A percentile compares a stretch with the other conserved stretches of the same genome.
These are phyloP conservation scores for Candida insectalens DNA, from an alignment of 805 yeast species.

Conservation along the genomic window DNA sequence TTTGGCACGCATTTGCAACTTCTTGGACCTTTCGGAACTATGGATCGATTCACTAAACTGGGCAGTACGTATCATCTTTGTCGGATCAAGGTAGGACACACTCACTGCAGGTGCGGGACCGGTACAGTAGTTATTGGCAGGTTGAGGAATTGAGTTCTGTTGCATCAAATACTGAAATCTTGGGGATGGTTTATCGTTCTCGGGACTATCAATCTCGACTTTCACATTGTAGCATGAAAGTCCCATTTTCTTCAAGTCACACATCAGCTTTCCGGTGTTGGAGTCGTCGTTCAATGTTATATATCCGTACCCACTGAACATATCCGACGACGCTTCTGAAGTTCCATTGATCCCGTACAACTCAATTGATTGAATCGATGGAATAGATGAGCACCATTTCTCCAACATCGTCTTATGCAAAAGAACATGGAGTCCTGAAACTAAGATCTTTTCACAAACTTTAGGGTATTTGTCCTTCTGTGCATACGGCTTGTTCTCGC, in stretches of 20 bases:
- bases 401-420: constrained; percentile 15
- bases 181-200: background rate
- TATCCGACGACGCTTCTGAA: constrained; percentile 5
- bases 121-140: background rate
- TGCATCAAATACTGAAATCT: background rate
- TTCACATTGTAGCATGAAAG: constrained; percentile 21
- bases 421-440: constrained; percentile 17
- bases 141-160: no score
- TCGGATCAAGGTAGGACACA: constrained; percentile 19
- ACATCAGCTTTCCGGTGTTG: constrained; percentile 17
- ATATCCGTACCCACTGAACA: constrained; percentile 21
- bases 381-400: constrained; percentile 17
- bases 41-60: constrained; percentile 11
- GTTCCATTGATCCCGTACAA: constrained; percentile 20
- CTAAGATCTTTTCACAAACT: constrained; percentile 13
- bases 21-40: constrained; percentile 9
- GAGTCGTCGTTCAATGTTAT: constrained; percentile 18
- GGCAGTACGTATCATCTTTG: constrained; percentile 18
- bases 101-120: constrained; percentile 5
- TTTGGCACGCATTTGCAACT: constrained; percentile 3
- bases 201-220: constrained; percentile 14
- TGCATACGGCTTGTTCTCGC: constrained; percentile 20
- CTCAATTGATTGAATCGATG: constrained; percentile 18
- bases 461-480: constrained; percentile 9
- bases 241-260: constrained; percentile 12